Evolutionary conservation across 2,329 filamentous ascomycete species (phyloP), one percentile per base, ranked within the genome.

Genomic region (Lecanicillium sp.): DNA sequence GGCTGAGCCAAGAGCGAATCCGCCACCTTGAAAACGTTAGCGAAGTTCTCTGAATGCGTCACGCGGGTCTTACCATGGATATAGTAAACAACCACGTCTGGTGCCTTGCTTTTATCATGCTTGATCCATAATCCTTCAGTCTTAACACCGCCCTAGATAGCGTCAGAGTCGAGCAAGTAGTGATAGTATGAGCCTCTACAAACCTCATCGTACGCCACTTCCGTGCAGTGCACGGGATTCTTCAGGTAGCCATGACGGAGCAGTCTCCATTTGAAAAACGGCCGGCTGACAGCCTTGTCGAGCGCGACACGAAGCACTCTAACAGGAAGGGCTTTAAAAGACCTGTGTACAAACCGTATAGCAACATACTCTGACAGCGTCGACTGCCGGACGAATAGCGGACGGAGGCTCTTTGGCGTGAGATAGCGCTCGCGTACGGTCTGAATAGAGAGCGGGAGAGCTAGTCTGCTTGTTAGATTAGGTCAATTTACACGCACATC

Each of bases 41-140:
- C 9, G 14, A 12, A 16, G n/a, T 9, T 18, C 19, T 27, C 14
- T 11, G 12, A 32, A 35, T 14, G n/a, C 15, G 34, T 17, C 30
- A 12, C 20, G 18, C 16, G 14, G 16, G 11, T 47, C 67, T 48
- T 62, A 81, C 83, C 86, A 55, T 94, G 86, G 29, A 76, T 75
- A 55, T 92, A 92, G 55, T 87, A 90, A 2, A 94, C 60, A n/a
- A 88, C 78, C 40, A 92, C 65, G 54, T 92, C 85, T 0, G 85
- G 81, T 38, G 73, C 66, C 35, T 67, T 61, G 29, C 69, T 64
- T 13, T 73, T 69, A 48, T 85, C 71, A 32, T 73, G 62, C 30
- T 73, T 72, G 35, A 88, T 75, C 79, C 83, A 90, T 4, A 90
- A 60, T 3, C 85, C 85, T 42, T 68, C 68, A 41, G 80, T 45